A percentile compares a stretch with the other conserved stretches of the same genome.
phyloP scores from a whole-genome alignment of 768 basidiomycete genomes.

The Austroboletus eburneus region DNA sequence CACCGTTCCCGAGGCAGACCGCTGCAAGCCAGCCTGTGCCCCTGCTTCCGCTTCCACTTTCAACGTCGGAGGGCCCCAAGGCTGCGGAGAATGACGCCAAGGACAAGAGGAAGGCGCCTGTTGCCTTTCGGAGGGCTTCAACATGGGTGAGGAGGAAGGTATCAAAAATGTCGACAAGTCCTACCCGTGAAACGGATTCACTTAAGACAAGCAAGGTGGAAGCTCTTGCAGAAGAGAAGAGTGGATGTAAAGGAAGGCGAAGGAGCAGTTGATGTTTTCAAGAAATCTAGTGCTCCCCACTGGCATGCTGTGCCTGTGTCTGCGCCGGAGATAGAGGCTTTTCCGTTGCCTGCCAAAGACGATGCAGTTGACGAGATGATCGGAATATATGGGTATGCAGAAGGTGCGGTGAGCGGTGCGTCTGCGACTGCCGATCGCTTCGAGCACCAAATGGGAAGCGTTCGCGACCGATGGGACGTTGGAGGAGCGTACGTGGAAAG shows the following conservation, averaged over 20 bases:
- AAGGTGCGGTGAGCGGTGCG: background rate
- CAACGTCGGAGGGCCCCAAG: background rate
- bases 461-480: slow-evolving; percentile 69
- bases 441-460: slow-evolving; percentile 30
- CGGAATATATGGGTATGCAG: background rate
- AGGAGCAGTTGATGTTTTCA: background rate
- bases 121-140: too few relatives aligned
- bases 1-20: slow-evolving; percentile 65
- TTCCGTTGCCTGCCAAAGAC: background rate
- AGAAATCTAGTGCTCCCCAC: background rate
- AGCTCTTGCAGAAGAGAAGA: too few relatives aligned
- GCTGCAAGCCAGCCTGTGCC: slow-evolving; percentile 43
- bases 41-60: slow-evolving; percentile 30
- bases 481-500: slow-evolving; percentile 86
- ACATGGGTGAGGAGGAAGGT: too few relatives aligned
- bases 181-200: background rate
- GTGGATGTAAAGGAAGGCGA: background rate
- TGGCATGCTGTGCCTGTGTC: background rate
- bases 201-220: background rate
- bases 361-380: background rate
- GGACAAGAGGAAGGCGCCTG: too few relatives aligned
- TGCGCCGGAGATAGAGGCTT: background rate
- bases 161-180: too few relatives aligned
- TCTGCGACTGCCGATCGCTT: slow-evolving; percentile 4
- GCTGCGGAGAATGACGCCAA: background rate